phyloP scores from a whole-genome alignment of 1,139 yeast genomes.

The Kodamaea plutei region DNA sequence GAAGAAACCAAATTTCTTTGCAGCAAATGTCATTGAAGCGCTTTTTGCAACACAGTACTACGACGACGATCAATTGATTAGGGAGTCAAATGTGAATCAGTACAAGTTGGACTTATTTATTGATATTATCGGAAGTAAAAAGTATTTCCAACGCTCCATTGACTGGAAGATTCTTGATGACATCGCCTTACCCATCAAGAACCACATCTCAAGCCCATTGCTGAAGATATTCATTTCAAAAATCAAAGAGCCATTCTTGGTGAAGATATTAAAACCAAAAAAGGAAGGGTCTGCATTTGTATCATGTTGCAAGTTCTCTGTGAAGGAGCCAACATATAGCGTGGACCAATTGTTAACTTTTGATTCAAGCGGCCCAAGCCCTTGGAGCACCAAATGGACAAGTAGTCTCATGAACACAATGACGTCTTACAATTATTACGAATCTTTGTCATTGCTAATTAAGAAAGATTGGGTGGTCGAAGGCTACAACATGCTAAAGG shows the following conservation, averaged over 20 bases:
- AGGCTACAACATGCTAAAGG: conserved; percentile 27
- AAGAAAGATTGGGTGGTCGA: conserved; percentile 31
- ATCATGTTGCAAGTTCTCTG: conserved; percentile 34
- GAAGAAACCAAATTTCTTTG: conserved; percentile 40
- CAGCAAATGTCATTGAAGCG: conserved; percentile 36
- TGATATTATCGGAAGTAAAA: conserved; percentile 40
- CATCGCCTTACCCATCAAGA: conserved; percentile 29
- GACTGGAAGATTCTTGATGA: conserved; percentile 29
- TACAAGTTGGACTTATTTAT: conserved; percentile 37
- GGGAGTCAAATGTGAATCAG: conserved; percentile 19
- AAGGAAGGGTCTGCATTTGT: conserved; percentile 27
- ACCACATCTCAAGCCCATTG: conserved; percentile 21
- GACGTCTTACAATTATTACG: conserved; percentile 35
- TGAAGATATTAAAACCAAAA: conserved; percentile 39
- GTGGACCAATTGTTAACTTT: conserved; percentile 28
- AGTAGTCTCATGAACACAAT: conserved; percentile 26
- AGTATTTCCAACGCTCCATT: conserved; percentile 31
- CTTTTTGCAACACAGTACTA: conserved; percentile 21
- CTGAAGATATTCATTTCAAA: conserved; percentile 25
- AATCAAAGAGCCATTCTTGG: conserved; percentile 32
- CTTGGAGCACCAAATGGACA: conserved; percentile 38
- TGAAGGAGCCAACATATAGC: conserved; percentile 32
- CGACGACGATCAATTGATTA: conserved; percentile 19
- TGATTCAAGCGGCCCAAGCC: conserved; percentile 21
- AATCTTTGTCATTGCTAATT: conserved; percentile 27